These are phyloP conservation scores for Dendrocalamus sinicus DNA, from an alignment of 176 grass and related monocot genomes.

Conservation along the genomic window DNA sequence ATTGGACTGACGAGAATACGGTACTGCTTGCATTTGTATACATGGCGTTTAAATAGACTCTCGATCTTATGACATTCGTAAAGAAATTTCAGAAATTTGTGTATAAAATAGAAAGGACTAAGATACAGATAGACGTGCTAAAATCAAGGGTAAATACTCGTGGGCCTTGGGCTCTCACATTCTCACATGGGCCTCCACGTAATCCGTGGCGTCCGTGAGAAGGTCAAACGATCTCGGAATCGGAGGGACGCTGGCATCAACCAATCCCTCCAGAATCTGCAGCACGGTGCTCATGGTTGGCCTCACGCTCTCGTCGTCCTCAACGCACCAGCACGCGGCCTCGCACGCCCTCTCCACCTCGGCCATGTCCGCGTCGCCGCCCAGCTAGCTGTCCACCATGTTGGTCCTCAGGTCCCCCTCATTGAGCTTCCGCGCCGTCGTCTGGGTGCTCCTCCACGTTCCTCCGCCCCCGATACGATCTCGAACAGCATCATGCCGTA, in stretches of 20 bases:
- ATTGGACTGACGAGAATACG: too few species aligned
- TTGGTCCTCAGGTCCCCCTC: background rate
- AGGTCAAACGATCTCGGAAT: background rate
- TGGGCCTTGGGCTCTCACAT: background rate
- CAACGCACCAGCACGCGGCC: slow-evolving; percentile 65
- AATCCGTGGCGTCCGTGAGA: background rate
- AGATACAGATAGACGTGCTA: too few species aligned
- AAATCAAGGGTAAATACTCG: too few species aligned
- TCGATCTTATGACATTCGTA: too few species aligned
- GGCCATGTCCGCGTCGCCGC: slow-evolving; percentile 13
- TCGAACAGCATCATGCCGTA: slow-evolving; percentile 18
- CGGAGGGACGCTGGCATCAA: background rate
- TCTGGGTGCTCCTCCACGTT: slow-evolving; percentile 22
- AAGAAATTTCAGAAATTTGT: too few species aligned
- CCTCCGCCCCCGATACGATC: slow-evolving; percentile 33
- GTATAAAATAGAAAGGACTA: too few species aligned
- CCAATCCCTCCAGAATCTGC: background rate
- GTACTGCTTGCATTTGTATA: too few species aligned
- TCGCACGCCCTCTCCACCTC: slow-evolving; percentile 54
- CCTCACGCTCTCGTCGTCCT: slow-evolving; percentile 45
- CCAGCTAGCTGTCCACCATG: slow-evolving; percentile 38
- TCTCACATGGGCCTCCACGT: background rate
- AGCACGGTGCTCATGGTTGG: slow-evolving; percentile 38
- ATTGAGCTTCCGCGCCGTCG: too few species aligned
- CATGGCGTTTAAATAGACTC: too few species aligned